These are phyloP conservation scores for Starmerella vitae DNA, from an alignment of 805 yeast species.

Conservation along the genomic window DNA sequence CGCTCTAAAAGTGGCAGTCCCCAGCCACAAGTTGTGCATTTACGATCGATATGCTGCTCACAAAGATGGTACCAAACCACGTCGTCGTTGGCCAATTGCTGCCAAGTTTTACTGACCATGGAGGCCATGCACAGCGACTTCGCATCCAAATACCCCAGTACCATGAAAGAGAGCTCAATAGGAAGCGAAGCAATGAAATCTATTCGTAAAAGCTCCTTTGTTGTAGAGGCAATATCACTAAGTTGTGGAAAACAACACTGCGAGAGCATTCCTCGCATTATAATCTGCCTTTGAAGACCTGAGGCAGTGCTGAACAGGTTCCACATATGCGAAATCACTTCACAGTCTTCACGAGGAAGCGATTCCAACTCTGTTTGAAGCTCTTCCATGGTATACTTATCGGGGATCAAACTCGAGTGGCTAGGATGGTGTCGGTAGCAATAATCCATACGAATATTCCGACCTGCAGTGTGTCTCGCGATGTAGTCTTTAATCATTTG, in stretches of 20 bases:
- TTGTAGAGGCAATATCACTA: slow-evolving; percentile 70
- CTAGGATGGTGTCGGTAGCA: slow-evolving; percentile 87
- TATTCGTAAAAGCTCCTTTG: slow-evolving; percentile 64
- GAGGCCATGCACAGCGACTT: slow-evolving; percentile 89
- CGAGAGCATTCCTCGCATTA: slow-evolving; percentile 67
- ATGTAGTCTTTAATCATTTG: slow-evolving; percentile 17
- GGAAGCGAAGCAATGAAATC: slow-evolving; percentile 83
- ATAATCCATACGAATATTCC: slow-evolving; percentile 28
- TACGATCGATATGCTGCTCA: slow-evolving; percentile 93
- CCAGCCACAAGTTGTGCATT: slow-evolving; percentile 98
- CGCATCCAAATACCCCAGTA: slow-evolving; percentile 81
- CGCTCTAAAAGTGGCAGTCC: slow-evolving; percentile 90
- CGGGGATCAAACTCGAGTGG: slow-evolving; percentile 16
- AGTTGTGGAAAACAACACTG: slow-evolving; percentile 94
- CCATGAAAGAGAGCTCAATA: slow-evolving; percentile 67
- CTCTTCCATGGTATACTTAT: slow-evolving; percentile 52
- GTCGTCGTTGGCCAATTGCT: slow-evolving; percentile 83
- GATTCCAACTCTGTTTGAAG: slow-evolving; percentile 38
- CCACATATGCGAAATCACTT: slow-evolving; percentile 73
- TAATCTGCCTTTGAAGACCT: slow-evolving; percentile 52
- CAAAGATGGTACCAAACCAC: slow-evolving; percentile 97
- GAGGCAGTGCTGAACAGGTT: slow-evolving; percentile 67
- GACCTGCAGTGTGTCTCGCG: slow-evolving; percentile 14
- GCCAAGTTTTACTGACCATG: slow-evolving; percentile 81
- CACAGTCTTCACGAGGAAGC: slow-evolving; percentile 53